Base-by-base conservation (phyloP, 768 basidiomycete genomes). In the Pisolithus orientalis region DNA sequence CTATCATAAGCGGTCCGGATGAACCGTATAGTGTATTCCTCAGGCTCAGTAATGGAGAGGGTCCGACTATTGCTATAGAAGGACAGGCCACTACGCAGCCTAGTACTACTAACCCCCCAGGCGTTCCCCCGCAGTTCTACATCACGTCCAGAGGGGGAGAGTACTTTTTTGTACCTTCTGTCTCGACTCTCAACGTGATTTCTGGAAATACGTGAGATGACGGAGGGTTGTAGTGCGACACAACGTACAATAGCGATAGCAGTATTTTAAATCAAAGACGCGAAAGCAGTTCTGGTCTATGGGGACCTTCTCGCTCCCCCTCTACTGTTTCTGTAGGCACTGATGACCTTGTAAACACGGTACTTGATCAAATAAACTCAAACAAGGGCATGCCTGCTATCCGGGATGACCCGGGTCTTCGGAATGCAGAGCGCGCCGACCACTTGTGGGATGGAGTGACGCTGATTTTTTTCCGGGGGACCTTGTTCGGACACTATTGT, bases 81-180 rank as follows among this genome's bases (percentile, higher is more conserved):
- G 57, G 57, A 21, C n/a, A 50, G 28, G 53, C 57, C 7, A 21
- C 9, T 7, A 21, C 37, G 11, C 17, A 37, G 8, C 8, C 27
- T n/a, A 6, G 8, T 9, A 29, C 37, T n/a, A 39, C 4, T 14
- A 8, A 50, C 25, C 39, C 44, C 16, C 51, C 54, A 2, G 49
- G 45, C 4, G 46, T 44, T 11, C 48, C 32, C 13, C 55, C 53
- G 25, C 34, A 54, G 44, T 56, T 39, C 28, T 78, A 75, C 53
- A 67, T 80, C 44, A 59, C 72, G 32, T 68, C 79, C 40, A 70
- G 74, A 24, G 75, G 79, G 39, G 77, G 79, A 51, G 79, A 77
- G 57, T 79, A 79, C 59, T 80, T 79, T 63, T 80, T 79, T 63
- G 64, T 72, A 4, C 80, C 79, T 1, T 76, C 76, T 21, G 61